Conservation (phyloP, 768 basidiomycete genomes). For the Suillus lakei region DNA sequence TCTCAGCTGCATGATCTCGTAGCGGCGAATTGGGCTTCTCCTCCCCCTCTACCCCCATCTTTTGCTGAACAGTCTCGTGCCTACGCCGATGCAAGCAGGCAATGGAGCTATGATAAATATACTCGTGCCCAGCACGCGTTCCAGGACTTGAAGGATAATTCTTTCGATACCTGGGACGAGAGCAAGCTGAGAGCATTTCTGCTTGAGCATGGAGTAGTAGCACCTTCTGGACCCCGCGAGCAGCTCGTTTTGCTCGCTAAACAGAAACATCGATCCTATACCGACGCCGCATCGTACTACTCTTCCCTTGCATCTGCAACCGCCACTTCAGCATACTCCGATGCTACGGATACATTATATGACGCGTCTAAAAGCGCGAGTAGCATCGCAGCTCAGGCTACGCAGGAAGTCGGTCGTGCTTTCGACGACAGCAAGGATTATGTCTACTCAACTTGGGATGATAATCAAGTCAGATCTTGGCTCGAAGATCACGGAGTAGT, state of each 20-base stretch:
- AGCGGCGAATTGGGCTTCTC: conserved; percentile 59
- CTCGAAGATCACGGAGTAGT: conserved; percentile 77
- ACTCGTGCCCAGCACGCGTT: conserved; percentile 66
- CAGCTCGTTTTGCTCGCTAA: conserved; percentile 81
- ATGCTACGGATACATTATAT: conserved; percentile 39
- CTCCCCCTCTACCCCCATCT: conserved; percentile 36
- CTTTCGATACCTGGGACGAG: conserved; percentile 88
- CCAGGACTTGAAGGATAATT: conserved; percentile 55
- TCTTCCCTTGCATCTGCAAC: conserved; percentile 51
- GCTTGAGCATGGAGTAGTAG: conserved; percentile 84
- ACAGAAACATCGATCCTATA: conserved; percentile 65
- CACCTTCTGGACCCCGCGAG: conserved; percentile 79
- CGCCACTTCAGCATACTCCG: conserved; percentile 56
- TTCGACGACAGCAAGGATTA: conserved; percentile 85
- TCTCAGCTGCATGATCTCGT: conserved; percentile 53
- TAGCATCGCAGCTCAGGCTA: conserved; percentile 54
- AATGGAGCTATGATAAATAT: conserved; percentile 71
- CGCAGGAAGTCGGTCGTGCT: conserved; percentile 50
- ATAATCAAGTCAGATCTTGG: conserved; percentile 71
- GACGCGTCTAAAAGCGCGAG: conserved; percentile 46
- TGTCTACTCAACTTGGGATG: conserved; percentile 89
- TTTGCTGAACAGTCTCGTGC: conserved; percentile 21
- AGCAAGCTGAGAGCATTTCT: conserved; percentile 80
- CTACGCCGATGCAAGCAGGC: conserved; percentile 30
- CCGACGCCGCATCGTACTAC: conserved; percentile 60